Evolutionary conservation across 805 yeast genomes (phyloP), one percentile per base, ranked within the genome.

Genomic region (Candida odintsovae): DNA sequence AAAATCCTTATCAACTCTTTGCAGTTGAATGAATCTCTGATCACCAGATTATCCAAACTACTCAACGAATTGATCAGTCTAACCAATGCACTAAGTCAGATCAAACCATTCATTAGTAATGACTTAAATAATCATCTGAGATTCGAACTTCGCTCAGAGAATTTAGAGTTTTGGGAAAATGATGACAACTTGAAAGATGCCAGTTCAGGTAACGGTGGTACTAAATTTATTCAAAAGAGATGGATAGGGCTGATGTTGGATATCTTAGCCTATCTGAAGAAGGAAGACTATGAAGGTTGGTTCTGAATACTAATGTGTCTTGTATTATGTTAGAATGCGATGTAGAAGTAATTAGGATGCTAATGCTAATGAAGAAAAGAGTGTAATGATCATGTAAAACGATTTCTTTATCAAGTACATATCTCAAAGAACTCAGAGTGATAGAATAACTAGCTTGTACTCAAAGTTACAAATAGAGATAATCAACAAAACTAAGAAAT

Each of bases 1-100:
- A 61, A 62, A 40, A 56, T 63, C 1, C 41, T 62, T 7, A 54
- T 63, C 28, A 59, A 61, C 42, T 63, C 67, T 2, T 43, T 63
- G 29, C 60, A 57, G 29, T 44, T 52, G 16, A 62, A 61, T 40
- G 51, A 52, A 23, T 59, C 57, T 10, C 43, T 62, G 4, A 38
- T 56, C 2, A 12, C 49, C 6, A 50, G 60, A 22, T 42, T 58
- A 8, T 57, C 63, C 1, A 59, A 56, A 31, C 47, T 49, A 11
- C 38, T 61, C 36, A 63, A 55, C 35, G 65, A 61, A 13, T 48
- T 60, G 13, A 61, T 62, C 22, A 50, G 52, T 25, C 41, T 59
- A 10, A 55, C 56, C 10, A 61, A 60, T 36, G 54, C 52, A 21
- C 36, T 64, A 23, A 57, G 62, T 25, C 35, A 57, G 19, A 45